phyloP scores from a whole-genome alignment of 805 yeast genomes.

The Tetrapisispora phaffii region DNA sequence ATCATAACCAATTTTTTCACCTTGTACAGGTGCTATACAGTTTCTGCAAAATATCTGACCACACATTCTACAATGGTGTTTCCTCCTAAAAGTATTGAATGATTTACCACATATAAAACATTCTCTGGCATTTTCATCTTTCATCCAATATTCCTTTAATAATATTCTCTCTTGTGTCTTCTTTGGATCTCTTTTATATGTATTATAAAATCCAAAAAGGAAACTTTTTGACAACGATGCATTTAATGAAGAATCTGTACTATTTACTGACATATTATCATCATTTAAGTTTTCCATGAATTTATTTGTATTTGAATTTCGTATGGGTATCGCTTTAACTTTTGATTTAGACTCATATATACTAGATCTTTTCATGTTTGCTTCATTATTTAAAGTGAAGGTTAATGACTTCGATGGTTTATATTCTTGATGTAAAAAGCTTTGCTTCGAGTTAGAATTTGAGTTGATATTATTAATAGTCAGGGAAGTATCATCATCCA shows the following conservation, averaged over 20 bases:
- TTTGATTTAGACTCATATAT: slow-evolving; percentile 28
- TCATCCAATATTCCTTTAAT: slow-evolving; percentile 84
- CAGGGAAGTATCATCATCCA: neutral
- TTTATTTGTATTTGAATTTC: slow-evolving; percentile 12
- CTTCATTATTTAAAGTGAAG: slow-evolving; percentile 18
- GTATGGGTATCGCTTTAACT: slow-evolving; percentile 27
- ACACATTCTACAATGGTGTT: slow-evolving; percentile 91
- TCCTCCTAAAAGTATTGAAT: slow-evolving; percentile 78
- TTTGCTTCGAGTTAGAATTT: neutral
- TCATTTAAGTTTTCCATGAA: slow-evolving; percentile 13
- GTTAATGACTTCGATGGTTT: slow-evolving; percentile 9
- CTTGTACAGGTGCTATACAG: slow-evolving; percentile 67
- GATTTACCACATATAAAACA: slow-evolving; percentile 75
- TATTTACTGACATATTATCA: slow-evolving; percentile 29
- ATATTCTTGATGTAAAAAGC: neutral
- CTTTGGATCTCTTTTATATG: slow-evolving; percentile 19
- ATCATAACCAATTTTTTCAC: slow-evolving; percentile 46
- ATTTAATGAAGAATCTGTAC: slow-evolving; percentile 34
- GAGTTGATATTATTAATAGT: neutral
- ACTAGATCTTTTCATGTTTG: slow-evolving; percentile 26
- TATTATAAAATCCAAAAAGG: slow-evolving; percentile 33
- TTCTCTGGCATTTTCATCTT: slow-evolving; percentile 82
- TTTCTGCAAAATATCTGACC: slow-evolving; percentile 88
- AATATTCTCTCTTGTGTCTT: slow-evolving; percentile 20
- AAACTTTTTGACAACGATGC: slow-evolving; percentile 35